Evolutionary conservation across 768 basidiomycete species (phyloP).

Genomic region (Cytidiella melzeri): DNA sequence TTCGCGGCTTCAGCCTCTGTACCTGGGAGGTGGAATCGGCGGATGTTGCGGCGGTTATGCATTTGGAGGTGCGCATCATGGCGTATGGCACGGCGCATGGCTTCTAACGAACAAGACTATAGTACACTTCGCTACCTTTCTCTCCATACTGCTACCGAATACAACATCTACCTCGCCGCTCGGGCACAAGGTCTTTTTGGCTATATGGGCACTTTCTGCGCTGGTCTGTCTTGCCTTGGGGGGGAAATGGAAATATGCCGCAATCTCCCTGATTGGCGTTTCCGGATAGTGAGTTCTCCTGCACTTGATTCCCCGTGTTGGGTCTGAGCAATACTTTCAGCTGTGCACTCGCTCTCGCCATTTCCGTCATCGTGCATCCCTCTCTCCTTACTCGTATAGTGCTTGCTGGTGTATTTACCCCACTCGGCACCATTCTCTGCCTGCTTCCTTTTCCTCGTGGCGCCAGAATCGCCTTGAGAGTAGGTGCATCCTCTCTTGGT

Average conservation of each 20-base stretch:
- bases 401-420: conserved; percentile 31
- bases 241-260: conserved; percentile 49
- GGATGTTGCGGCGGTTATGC: conserved; percentile 52
- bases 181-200: conserved; percentile 45
- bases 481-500: conserved; percentile 47
- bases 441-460: conserved; percentile 40
- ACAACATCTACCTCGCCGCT: conserved; percentile 39
- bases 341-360: conserved; percentile 38
- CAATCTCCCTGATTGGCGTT: conserved; percentile 42
- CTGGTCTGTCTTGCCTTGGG: conserved; percentile 42
- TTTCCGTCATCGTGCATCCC: conserved; percentile 52
- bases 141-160: conserved; percentile 50
- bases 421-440: conserved; percentile 34
- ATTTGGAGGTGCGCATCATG: conserved; percentile 42
- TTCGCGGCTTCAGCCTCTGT: conserved; percentile 29
- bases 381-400: conserved; percentile 42
- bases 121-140: conserved; percentile 59
- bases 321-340: conserved; percentile 23
- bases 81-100: not conserved
- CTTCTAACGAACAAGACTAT: not conserved
- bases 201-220: conserved; percentile 52
- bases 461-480: conserved; percentile 43
- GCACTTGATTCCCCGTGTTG: not conserved
- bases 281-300: conserved; percentile 45
- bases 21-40: conserved; percentile 58